Evolutionary conservation across 441 rosid genomes (phyloP), one percentile per base, ranked within the genome.

Genomic region (Biscutella auriculata): DNA sequence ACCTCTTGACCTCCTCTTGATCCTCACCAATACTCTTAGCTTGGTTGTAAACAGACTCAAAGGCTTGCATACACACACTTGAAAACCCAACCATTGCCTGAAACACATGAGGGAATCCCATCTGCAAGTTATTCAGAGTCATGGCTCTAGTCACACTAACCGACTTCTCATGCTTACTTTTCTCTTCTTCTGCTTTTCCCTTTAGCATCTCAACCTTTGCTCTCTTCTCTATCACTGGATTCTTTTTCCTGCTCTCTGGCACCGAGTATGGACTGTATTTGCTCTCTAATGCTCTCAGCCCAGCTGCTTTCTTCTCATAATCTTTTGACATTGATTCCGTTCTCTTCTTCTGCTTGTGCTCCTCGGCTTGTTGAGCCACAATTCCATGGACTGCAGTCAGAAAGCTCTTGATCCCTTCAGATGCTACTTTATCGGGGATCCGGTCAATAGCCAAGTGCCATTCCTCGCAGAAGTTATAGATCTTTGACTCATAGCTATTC

Each of bases 11-110:
- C 30, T 63, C 74, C 7, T 79, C 85, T 51, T 81, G 74, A 58
- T 77, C 87, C 40, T 69, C 73, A 21, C 71, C 62, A 2, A 58
- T 57, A 29, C 67, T 65, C 75, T 85, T 84, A 41, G 81, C 89
- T 73, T 79, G 81, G 63, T 73, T 84, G 79, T 78, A 80, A 11
- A 88, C 82, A 10, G 82, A 79, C 76, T 91, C 98, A 3, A 81
- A 91, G 0, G 91, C 87, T 27, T 82, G 88, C 87, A 77, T 92
- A 46, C 95, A 92, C 34, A 92, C 95, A 40, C 95, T 88, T 10
- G 98, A 92, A 58, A 92, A 85, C 39, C 96, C 96, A 9, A 77
- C 95, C 60, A 88, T 77, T 2, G 98, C 95, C 59, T 92, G 95
- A 62, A 92, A 85, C 45, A 88, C 87, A 44, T 82, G 90, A 0